Percentiles rank a stretch among this genome's conserved stretches.
phyloP scores from a whole-genome alignment of 306 rosid genomes.

The Malus sieversii region DNA sequence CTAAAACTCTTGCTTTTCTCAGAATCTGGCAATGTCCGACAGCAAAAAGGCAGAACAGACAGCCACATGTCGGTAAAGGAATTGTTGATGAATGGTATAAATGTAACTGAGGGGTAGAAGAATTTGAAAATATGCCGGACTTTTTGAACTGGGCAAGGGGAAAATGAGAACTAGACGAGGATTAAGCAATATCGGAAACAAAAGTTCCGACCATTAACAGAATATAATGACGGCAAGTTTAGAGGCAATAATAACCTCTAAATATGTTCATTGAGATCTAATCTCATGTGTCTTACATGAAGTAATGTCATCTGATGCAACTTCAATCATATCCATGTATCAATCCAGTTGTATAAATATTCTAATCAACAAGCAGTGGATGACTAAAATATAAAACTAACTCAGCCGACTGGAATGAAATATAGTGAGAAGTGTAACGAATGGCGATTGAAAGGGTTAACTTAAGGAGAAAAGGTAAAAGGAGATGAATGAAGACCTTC shows the following conservation, averaged over 20 bases:
- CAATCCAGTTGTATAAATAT: not conserved
- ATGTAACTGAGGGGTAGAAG: not conserved
- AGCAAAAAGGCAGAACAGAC: not conserved
- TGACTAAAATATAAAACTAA: not conserved
- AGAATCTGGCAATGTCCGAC: conserved; percentile 28
- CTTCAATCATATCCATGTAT: conserved; percentile 7
- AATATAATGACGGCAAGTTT: not conserved
- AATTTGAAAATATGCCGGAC: not conserved
- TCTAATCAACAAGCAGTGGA: not conserved
- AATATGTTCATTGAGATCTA: not conserved
- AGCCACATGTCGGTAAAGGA: conserved; percentile 3
- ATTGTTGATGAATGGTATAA: not conserved
- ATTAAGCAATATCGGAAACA: not conserved
- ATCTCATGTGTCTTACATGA: not conserved
- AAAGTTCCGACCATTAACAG: not conserved
- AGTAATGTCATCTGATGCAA: not conserved
- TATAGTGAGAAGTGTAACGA: not conserved
- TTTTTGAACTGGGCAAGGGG: not conserved
- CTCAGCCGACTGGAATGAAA: not conserved
- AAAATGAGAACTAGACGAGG: not conserved
- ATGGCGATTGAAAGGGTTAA: not conserved
- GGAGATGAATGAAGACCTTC: conserved; percentile 43
- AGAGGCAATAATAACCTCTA: not conserved
- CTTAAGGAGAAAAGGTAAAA: not conserved
- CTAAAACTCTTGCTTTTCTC: conserved; percentile 58